Base-by-base conservation (phyloP, 805 yeast species). In the Spencermartinsiella europaea region DNA sequence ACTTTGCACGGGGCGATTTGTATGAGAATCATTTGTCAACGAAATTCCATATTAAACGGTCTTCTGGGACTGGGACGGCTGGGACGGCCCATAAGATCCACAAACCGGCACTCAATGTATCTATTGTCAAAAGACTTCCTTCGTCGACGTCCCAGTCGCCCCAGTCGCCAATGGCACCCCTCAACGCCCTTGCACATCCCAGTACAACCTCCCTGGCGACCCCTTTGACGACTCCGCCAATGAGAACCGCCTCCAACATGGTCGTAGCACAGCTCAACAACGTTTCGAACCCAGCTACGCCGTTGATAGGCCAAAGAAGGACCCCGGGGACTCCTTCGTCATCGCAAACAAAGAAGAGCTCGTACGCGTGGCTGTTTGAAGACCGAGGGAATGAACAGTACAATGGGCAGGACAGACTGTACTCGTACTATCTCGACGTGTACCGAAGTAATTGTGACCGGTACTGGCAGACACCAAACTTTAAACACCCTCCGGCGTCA, bases 1-100 rank as follows among this genome's bases (percentile, higher is more conserved):
- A 61, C 41, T 65, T 64, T 48, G 56, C 61, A 21, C 55, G 69
- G 8, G 53, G 56, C 17, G 69, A 65, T 35, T 55, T 65, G 14
- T 65, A 58, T 44, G 69, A 65, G 42, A 65, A 65, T 51, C 69
- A 65, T 35, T 46, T 64, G 33, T 48, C 49, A 27, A 63, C 69
- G 5, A 58, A 60, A 47, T 56, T 64, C 38, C 68, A 65, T 42
- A 56, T 60, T 15, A 57, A 63, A 20, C 57, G 65, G 19, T 49
- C 53, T 14, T 52, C 49, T 31, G 48, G 49, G 34, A 12, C 31
- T 25, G 31, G 10, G 17, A 33, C 28, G n/a, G 31, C 21, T n/a
- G 38, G 22, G 31, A 25, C 31, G 31, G 10, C 12, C 31, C 7
- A 12, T 12, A 25, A 25, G 31, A 25, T 25, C 31, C 31, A 25